Base-by-base conservation (phyloP, 1,284 basidiomycete genomes). In the Apiotrichum porosum region DNA sequence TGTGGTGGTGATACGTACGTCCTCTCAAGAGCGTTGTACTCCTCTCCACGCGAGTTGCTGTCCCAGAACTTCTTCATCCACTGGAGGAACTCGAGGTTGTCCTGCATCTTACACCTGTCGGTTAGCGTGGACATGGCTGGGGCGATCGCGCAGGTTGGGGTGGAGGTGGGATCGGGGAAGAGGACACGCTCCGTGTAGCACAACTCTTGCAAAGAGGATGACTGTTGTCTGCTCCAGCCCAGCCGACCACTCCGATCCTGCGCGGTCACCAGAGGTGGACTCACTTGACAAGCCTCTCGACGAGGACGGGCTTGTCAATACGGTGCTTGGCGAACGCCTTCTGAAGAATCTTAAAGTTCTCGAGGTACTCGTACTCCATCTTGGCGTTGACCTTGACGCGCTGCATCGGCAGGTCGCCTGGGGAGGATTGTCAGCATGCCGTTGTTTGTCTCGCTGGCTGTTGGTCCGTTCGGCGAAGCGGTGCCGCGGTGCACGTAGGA, bases 61-160 rank as follows among this genome's bases (percentile, higher is more conserved):
- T 97, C 92, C 94, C 95, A 98, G 75, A 85, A 97, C 45, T 86
- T 86, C 69, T 93, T 93, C 65, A 91, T 80, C 94, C 94, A 98
- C 73, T 99, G 94, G 48, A 94, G 71, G 75, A 98, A 98, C 72
- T 99, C 95, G 61, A 99, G 84, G 74, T 99, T 99, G 75, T 98
- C 95, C 85, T 97, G 95, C 94, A 98, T 98, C 78, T 97, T 97
- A 79, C 94, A 98, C 49, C 66, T 69, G 35, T 6, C 9, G 28
- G 40, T 31, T n/a, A 45, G 35, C 31, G n/a, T 18, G 32, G 17
- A 9, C 32, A n/a, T 8, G 3, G 26, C 26, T n/a, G n/a, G n/a
- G 18, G 8, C 12, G 17, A 42, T 21, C 24, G 34, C 2, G 22
- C 6, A 22, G 9, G 19, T 6, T n/a, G 14, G 17, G 41, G 8